A percentile compares a stretch with the other conserved stretches of the same genome.
phyloP scores from a whole-genome alignment of 2,329 filamentous ascomycete genomes.

The Cyclaneusma minus region DNA sequence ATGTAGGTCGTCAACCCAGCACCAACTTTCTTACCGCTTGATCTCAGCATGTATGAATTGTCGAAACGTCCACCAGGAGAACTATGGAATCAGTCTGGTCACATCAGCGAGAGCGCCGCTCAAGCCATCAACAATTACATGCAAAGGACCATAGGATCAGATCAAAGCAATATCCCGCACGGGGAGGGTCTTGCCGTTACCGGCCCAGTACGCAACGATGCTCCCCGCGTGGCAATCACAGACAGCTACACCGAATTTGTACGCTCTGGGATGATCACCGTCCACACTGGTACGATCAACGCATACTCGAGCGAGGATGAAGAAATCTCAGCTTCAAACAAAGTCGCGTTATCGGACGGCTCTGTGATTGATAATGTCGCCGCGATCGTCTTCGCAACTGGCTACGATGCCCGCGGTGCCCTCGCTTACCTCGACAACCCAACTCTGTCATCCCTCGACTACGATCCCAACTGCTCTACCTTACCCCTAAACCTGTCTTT shows the following conservation, averaged over 20 bases:
- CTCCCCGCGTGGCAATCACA: conserved; percentile 52
- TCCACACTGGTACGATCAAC: conserved; percentile 25
- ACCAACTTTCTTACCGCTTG: conserved; percentile 54
- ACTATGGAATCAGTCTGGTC: conserved; percentile 47
- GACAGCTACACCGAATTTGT: conserved; percentile 64
- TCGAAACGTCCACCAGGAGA: conserved; percentile 39
- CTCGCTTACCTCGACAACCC: conserved; percentile 46
- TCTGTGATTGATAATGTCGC: conserved; percentile 36
- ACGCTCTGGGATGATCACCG: conserved; percentile 43
- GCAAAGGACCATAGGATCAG: conserved; percentile 29
- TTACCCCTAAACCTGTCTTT: conserved; percentile 54
- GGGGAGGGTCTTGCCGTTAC: conserved; percentile 20
- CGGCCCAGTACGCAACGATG: conserved; percentile 21
- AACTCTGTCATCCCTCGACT: conserved; percentile 39
- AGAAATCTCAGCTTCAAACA: conserved; percentile 1
- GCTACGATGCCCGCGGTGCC: conserved; percentile 50
- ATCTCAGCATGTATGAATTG: conserved; percentile 58
- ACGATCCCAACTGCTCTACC: conserved; percentile 30
- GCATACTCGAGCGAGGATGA: conserved; percentile 21
- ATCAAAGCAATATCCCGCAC: conserved; percentile 29
- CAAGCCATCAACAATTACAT: conserved; percentile 35
- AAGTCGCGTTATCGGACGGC: conserved; percentile 11
- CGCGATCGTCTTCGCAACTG: conserved; percentile 60
- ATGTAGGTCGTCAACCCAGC: conserved; percentile 21
- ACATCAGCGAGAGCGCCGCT: conserved; percentile 43